These are phyloP conservation scores for Penicillium psychrofluorescens DNA, from an alignment of 495 filamentous ascomycete species.

Conservation along the genomic window DNA sequence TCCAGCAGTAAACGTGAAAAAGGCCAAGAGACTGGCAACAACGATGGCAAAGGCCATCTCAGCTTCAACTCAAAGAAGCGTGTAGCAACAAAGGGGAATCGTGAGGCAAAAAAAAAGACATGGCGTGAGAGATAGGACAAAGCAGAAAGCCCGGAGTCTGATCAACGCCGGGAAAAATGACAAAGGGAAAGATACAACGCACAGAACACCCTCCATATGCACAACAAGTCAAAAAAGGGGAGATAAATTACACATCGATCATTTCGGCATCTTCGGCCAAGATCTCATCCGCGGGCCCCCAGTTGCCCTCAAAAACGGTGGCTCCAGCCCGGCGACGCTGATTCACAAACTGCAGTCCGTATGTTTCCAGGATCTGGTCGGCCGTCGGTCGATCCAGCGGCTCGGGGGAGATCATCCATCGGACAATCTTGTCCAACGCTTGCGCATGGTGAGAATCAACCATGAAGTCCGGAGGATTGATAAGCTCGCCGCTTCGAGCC, in stretches of 20 bases:
- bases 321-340: slow-evolving; percentile 71
- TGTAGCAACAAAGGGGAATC: slow-evolving; percentile 14
- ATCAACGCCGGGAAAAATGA: slow-evolving; percentile 26
- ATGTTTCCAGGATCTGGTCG: slow-evolving; percentile 58
- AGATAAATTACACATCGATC: slow-evolving; percentile 56
- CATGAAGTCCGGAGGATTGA: slow-evolving; percentile 83
- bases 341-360: slow-evolving; percentile 70
- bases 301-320: slow-evolving; percentile 90
- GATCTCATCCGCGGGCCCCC: slow-evolving; percentile 75
- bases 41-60: too few relatives aligned
- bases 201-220: slow-evolving; percentile 35
- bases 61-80: slow-evolving; percentile 7
- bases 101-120: slow-evolving; percentile 12
- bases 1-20: not conserved
- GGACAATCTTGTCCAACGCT: slow-evolving; percentile 77
- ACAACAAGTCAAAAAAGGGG: slow-evolving; percentile 20
- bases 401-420: slow-evolving; percentile 77
- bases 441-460: slow-evolving; percentile 55
- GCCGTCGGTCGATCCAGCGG: slow-evolving; percentile 68
- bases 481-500: slow-evolving; percentile 57
- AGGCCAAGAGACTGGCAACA: not conserved
- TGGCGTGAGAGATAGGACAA: slow-evolving; percentile 13
- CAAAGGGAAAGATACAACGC: slow-evolving; percentile 27
- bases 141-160: slow-evolving; percentile 10
- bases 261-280: slow-evolving; percentile 65